Percentiles rank a stretch among this genome's conserved stretches.
Evolutionary conservation across 2,329 filamentous ascomycete genomes (phyloP).

Genomic region (Tolypocladium guangdongense): DNA sequence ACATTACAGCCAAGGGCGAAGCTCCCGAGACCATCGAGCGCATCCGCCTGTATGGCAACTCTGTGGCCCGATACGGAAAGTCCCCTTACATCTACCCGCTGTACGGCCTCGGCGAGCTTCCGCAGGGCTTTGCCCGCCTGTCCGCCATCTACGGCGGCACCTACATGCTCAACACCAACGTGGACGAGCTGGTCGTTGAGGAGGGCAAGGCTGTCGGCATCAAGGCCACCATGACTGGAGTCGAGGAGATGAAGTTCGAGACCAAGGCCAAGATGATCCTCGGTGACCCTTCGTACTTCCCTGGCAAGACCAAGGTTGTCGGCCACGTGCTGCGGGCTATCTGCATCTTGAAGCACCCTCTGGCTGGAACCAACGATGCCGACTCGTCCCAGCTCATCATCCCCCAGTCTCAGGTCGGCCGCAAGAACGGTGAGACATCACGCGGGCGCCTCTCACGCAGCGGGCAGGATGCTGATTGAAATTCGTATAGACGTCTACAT

Average conservation of each 20-base stretch:
- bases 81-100: constrained; percentile 99
- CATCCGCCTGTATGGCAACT: constrained; percentile 94
- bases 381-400: constrained; percentile 96
- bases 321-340: constrained; percentile 93
- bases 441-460: not conserved
- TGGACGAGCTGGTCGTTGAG: constrained; percentile 84
- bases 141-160: constrained; percentile 98
- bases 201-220: constrained; percentile 82
- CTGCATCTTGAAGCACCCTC: constrained; percentile 91
- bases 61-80: constrained; percentile 93
- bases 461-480: constrained; percentile 4
- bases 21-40: constrained; percentile 82
- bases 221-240: constrained; percentile 91
- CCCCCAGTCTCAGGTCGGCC: constrained; percentile 91
- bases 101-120: constrained; percentile 93
- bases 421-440: constrained; percentile 72
- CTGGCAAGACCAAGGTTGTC: constrained; percentile 73
- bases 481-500: constrained; percentile 73
- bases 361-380: constrained; percentile 76
- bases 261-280: constrained; percentile 96
- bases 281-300: constrained; percentile 94
- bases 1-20: constrained; percentile 61
- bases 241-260: constrained; percentile 86
- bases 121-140: constrained; percentile 92
- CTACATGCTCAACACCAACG: constrained; percentile 95